phyloP scores from a whole-genome alignment of 257 asterid species.

The Scutellaria baicalensis region DNA sequence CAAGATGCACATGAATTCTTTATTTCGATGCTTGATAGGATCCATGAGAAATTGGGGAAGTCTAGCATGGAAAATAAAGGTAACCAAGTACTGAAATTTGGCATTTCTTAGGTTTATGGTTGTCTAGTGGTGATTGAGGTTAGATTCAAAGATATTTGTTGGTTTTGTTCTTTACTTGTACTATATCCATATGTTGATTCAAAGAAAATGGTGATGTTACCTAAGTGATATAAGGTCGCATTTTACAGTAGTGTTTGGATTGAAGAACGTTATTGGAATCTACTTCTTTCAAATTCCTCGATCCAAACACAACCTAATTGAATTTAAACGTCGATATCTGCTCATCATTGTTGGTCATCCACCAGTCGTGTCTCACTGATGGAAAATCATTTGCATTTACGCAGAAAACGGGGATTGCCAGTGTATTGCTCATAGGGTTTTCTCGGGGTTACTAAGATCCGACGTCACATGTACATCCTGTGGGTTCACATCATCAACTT shows the following conservation, averaged over 20 bases:
- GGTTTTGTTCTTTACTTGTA: constrained; percentile 5
- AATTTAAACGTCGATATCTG: not conserved
- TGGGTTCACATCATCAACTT: constrained; percentile 72
- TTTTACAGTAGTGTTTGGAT: not conserved
- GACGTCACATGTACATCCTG: constrained; percentile 70
- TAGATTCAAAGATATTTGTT: not conserved
- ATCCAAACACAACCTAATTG: not conserved
- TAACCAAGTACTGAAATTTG: constrained; percentile 17
- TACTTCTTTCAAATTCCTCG: not conserved
- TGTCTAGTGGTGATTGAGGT: not conserved
- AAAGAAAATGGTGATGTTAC: not conserved
- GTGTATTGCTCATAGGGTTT: constrained; percentile 61
- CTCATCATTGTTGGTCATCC: not conserved
- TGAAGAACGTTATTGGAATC: not conserved
- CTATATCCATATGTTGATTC: not conserved
- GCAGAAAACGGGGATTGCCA: constrained; percentile 59
- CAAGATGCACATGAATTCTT: constrained; percentile 74
- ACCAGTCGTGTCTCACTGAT: constrained; percentile 6
- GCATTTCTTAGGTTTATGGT: not conserved
- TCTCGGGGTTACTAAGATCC: constrained; percentile 65
- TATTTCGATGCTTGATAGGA: constrained; percentile 56
- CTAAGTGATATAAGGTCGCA: not conserved
- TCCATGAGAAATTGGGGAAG: constrained; percentile 60
- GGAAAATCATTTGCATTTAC: constrained; percentile 9
- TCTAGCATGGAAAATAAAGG: constrained; percentile 38